A percentile compares a stretch with the other conserved stretches of the same genome.
Conservation (phyloP, 2,329 filamentous ascomycete genomes). For the Sporothrix dimorphospora region DNA sequence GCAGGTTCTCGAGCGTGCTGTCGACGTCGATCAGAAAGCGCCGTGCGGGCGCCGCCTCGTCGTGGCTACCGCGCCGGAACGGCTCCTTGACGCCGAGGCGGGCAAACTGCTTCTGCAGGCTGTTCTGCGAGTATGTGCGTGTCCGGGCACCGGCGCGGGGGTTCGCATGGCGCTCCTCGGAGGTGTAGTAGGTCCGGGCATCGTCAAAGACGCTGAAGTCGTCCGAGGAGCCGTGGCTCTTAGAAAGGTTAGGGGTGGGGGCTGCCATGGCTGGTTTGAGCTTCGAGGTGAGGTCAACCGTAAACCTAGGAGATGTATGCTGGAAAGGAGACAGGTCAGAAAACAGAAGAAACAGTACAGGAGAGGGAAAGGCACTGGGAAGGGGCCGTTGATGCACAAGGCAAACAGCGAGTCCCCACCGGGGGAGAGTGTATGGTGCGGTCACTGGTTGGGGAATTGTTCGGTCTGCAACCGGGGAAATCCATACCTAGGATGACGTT, state of each 20-base stretch:
- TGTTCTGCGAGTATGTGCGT: conserved; percentile 63
- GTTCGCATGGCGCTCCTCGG: conserved; percentile 57
- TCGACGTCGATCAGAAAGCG: conserved; percentile 89
- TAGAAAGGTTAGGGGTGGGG: neutral
- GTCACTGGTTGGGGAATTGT: neutral
- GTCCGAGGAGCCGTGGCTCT: conserved; percentile 47
- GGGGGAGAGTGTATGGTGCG: neutral
- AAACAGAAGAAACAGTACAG: neutral
- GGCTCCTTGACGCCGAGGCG: conserved; percentile 56
- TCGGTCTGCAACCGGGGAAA: neutral
- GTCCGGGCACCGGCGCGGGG: conserved; percentile 53
- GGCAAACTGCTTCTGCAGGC: conserved; percentile 57
- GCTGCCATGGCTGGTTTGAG: conserved; percentile 21
- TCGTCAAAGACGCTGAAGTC: conserved; percentile 57
- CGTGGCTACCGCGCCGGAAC: conserved; percentile 64
- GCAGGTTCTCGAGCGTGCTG: conserved; percentile 74
- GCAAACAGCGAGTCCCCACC: conserved; percentile 9
- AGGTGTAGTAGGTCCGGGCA: conserved; percentile 62
- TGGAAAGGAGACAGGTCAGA: neutral
- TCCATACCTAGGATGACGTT: conserved; percentile 18
- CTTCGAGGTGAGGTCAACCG: neutral
- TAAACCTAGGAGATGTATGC: neutral
- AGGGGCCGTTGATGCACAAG: neutral
- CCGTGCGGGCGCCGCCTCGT: conserved; percentile 69
- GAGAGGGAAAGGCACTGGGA: neutral